phyloP scores from a whole-genome alignment of 2,329 filamentous ascomycete genomes.

The Peltaster fructicola region DNA sequence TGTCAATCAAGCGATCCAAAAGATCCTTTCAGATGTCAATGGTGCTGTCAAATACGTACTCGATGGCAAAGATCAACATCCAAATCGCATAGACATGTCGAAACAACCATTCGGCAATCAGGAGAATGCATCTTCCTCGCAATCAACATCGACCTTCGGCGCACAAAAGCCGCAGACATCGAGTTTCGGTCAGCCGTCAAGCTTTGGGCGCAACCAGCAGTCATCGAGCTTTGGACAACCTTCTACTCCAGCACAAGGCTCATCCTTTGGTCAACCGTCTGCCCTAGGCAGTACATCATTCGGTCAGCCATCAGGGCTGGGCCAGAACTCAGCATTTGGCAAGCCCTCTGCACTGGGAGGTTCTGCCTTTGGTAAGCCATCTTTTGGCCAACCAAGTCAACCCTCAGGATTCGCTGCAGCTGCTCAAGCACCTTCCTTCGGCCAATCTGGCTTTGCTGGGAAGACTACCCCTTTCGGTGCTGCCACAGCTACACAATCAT shows the following conservation, averaged over 20 bases:
- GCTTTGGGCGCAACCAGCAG: slow-evolving; percentile 5
- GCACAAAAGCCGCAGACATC: slow-evolving; percentile 3
- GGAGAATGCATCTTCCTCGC: slow-evolving; percentile 2
- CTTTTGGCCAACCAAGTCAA: slow-evolving; percentile 22
- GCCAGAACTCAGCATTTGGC: slow-evolving; percentile 9
- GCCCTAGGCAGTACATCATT: slow-evolving; percentile 21
- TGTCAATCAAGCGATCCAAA: slow-evolving; percentile 35
- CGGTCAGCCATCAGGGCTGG: slow-evolving; percentile 14
- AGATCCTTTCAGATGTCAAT: slow-evolving; percentile 48
- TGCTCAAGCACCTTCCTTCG: too few relatives aligned
- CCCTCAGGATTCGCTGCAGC: slow-evolving; percentile 13
- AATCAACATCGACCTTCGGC: slow-evolving; percentile 4
- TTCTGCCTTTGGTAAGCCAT: slow-evolving; percentile 11
- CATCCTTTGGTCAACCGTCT: slow-evolving; percentile 11
- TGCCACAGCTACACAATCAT: slow-evolving; percentile 3
- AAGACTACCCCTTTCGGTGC: slow-evolving; percentile 3
- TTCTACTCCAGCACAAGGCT: slow-evolving; percentile 8
- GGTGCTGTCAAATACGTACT: slow-evolving; percentile 56
- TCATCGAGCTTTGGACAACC: slow-evolving; percentile 14
- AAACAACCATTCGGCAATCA: slow-evolving; percentile 24
- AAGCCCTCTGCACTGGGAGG: slow-evolving; percentile 3
- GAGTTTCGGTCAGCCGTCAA: slow-evolving; percentile 9
- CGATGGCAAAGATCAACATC: slow-evolving; percentile 49
- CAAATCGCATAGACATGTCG: slow-evolving; percentile 54
- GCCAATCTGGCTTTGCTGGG: too few relatives aligned